Evolutionary conservation across 2,329 filamentous ascomycete species (phyloP), one percentile per base, ranked within the genome.

Genomic region (Berkeleyomyces basicola): DNA sequence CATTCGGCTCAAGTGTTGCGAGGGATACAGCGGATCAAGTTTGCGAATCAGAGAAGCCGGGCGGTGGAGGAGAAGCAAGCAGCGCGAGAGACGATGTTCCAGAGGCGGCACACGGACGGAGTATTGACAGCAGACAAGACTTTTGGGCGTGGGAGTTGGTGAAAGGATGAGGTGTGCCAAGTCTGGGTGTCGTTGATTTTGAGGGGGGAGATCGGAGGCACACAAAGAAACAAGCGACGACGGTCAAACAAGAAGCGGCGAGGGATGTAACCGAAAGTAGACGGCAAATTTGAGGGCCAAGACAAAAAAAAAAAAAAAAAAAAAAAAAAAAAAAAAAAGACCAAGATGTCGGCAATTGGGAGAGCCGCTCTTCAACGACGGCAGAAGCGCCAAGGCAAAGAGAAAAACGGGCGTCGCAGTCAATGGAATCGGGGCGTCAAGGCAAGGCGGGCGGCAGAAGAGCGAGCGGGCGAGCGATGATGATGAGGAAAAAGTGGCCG

Each of bases 1-100:
- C 61, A 63, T 63, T 44, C 57, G 61, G 44, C 47, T 59, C 44
- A 61, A 51, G 59, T 37, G 16, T 11, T 51, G 33, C 16, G 31
- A 51, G 42, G 36, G 42, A 59, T 59, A 59, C 43, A 59, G 33
- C 9, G 23, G n/a, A 59, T 59, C 49, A 11, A 53, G 9, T 23
- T 33, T 31, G n/a, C 49, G 31, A 37, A 5, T 57, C 7, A 33
- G 16, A 40, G 14, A 40, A n/a, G 44, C 14, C 3, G 23, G 23
- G 44, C n/a, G 44, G 44, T 23, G 2, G 6, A 6, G 44, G 3
- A 7, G 23, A 23, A 47, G n/a, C 6, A 47, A 23, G 23, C 23
- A 47, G 6, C n/a, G 44, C 10, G 10, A 23, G n/a, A 47, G 44
- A 47, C 44, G 5, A 23, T 23, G 44, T 14, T 23, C 23, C n/a